Base-by-base conservation (phyloP, 2,329 filamentous ascomycete species). In the Curvularia verruculosa region DNA sequence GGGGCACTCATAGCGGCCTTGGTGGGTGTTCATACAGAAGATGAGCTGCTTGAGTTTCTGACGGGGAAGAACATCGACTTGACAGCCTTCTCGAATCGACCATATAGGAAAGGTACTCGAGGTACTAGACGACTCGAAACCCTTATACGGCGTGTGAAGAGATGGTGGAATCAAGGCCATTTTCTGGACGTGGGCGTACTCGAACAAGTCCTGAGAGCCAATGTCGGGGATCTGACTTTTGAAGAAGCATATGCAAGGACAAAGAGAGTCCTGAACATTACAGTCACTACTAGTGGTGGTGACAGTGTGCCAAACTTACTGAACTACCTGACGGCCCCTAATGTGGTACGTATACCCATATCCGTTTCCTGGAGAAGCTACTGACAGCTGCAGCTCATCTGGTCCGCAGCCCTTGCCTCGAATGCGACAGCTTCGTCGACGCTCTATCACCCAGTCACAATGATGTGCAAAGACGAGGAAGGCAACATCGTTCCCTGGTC, bases 291-390 rank as follows among this genome's bases (percentile, higher is more conserved):
- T 1, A 87, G 87, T 21, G 87, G 86, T 5, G 86, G 88, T 59
- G 87, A 86, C 13, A 91, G 91, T 31, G 87, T 94, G 1, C 93
- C 93, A 1, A 92, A 89, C 45, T 79, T 97, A 29, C 84, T 98
- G 31, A 98, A 97, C 75, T 95, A 97, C 72, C 83, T 97, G 49
- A 97, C 93, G 1, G 91, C 94, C 2, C 94, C 94, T 3, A 94
- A 97, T 71, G 92, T 97, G 68, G 90, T 92, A 84, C 64, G 89
- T 87, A 23, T 18, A 39, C 21, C 13, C 29, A 6, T 37, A 15
- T 39, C 6, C 19, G 1, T n/a, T 21, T 41, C 5, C 10, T 15
- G 21, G 23, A 29, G 34, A 15, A 34, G 12, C 21, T 24, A 19
- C 65, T 71, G 29, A 73, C 51, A 18, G 21, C 9, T 51, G 19